A percentile compares a stretch with the other conserved stretches of the same genome.
Evolutionary conservation across 805 yeast genomes (phyloP).

Genomic region (Wickerhamiella hasegawae): DNA sequence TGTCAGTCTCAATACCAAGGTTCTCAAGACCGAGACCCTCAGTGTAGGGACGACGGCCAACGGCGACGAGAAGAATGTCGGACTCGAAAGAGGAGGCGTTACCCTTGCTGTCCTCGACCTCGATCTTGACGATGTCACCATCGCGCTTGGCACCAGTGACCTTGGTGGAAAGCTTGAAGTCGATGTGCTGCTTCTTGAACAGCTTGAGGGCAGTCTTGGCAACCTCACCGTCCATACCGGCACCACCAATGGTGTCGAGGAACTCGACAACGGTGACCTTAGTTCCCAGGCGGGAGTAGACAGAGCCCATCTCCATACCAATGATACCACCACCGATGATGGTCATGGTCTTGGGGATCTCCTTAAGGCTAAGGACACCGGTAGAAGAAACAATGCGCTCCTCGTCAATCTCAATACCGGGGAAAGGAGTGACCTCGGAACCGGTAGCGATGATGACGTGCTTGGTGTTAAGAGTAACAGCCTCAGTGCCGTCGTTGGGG

Average conservation of each 20-base stretch:
- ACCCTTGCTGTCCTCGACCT: conserved; percentile 74
- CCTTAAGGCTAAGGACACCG: conserved; percentile 71
- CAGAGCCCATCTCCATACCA: conserved; percentile 99
- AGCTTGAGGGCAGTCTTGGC: conserved; percentile 80
- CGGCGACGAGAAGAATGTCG: conserved; percentile 89
- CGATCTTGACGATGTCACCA: conserved; percentile 76
- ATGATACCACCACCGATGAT: conserved; percentile 99
- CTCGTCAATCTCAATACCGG: conserved; percentile 92
- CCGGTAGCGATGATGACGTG: conserved; percentile 95
- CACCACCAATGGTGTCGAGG: conserved; percentile 90
- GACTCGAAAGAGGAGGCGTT: conserved; percentile 77
- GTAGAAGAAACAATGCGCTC: conserved; percentile 94
- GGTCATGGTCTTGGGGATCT: conserved; percentile 81
- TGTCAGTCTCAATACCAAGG: conserved; percentile 79
- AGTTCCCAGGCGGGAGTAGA: conserved; percentile 86
- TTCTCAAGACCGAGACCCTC: conserved; percentile 78
- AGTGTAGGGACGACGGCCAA: conserved; percentile 97
- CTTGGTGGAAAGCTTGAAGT: conserved; percentile 84
- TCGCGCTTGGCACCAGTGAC: conserved; percentile 75
- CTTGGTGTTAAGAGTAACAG: conserved; percentile 58
- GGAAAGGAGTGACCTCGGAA: conserved; percentile 97
- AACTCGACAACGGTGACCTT: conserved; percentile 91
- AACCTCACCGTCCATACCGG: conserved; percentile 95
- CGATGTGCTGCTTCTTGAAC: conserved; percentile 86
- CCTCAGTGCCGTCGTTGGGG: conserved; percentile 75